Percentiles rank a stretch among this genome's conserved stretches.
phyloP scores from a whole-genome alignment of 371 early-diverging fungal genomes.

The Actinomortierella wolfii region DNA sequence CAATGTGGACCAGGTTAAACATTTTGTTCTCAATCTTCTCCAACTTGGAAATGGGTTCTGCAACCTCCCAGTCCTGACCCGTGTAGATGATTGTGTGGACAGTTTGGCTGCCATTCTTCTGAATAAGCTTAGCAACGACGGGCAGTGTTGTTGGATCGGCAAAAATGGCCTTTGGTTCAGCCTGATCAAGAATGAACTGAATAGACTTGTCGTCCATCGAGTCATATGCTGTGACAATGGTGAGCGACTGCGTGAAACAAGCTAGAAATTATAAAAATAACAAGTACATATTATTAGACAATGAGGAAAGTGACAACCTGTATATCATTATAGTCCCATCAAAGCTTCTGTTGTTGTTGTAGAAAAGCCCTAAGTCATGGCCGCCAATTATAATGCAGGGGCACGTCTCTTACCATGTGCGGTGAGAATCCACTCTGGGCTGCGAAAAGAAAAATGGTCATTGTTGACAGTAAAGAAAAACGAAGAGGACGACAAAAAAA shows the following conservation, averaged over 20 bases:
- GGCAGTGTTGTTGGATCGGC: conserved; percentile 73
- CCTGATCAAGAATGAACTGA: conserved; percentile 68
- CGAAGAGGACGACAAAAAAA: no score
- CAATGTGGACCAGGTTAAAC: conserved; percentile 36
- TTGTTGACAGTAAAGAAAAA: no score
- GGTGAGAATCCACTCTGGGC: no score
- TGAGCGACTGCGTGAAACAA: conserved; percentile 69
- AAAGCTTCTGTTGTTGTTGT: no score
- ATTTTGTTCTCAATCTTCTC: conserved; percentile 21
- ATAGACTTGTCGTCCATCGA: conserved; percentile 87
- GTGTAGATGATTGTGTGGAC: conserved; percentile 65
- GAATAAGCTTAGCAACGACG: conserved; percentile 52
- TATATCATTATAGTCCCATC: no score
- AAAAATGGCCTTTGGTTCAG: conserved; percentile 74
- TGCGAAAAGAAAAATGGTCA: no score
- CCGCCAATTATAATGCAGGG: no score
- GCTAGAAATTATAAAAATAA: conserved; percentile 50
- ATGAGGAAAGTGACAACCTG: no score
- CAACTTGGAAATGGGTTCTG: conserved; percentile 18
- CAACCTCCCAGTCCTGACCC: conserved; percentile 49
- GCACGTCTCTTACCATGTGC: no score
- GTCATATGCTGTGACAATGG: conserved; percentile 88
- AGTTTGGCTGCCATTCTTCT: conserved; percentile 38
- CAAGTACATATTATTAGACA: background rate
- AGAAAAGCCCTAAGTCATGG: no score